Percentiles rank a stretch among this genome's conserved stretches.
These are phyloP conservation scores for Talaromyces sp. DNA, from an alignment of 2,329 filamentous ascomycete species.

Conservation along the genomic window DNA sequence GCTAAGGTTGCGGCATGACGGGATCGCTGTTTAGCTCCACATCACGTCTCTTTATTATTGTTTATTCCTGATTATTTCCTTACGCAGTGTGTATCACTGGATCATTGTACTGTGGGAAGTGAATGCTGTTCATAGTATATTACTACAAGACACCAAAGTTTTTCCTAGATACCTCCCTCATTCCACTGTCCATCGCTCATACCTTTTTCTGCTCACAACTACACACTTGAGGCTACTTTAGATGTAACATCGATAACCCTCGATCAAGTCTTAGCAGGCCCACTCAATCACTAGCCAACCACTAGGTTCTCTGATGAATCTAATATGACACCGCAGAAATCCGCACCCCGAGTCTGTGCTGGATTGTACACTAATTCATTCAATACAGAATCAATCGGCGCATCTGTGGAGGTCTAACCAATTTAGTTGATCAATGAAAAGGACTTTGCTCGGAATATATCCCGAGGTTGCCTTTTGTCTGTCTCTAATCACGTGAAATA, in stretches of 20 bases:
- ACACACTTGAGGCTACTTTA: neutral
- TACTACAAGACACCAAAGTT: no score
- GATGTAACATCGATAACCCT: neutral
- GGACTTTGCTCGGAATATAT: neutral
- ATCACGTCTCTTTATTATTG: neutral
- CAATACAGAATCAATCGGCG: neutral
- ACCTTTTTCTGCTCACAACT: neutral
- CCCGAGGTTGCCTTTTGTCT: neutral
- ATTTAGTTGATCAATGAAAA: neutral
- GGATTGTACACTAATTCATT: neutral
- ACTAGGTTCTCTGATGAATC: conserved; percentile 2
- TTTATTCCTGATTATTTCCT: neutral
- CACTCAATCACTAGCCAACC: conserved; percentile 3
- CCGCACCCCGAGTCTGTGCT: neutral
- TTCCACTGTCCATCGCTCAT: neutral
- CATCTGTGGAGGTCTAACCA: neutral
- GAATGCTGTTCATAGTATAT: neutral
- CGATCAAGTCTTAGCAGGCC: neutral
- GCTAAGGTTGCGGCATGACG: conserved; percentile 6
- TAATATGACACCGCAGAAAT: neutral
- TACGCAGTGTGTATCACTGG: neutral
- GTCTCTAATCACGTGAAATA: neutral
- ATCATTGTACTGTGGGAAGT: neutral
- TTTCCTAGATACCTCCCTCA: neutral
- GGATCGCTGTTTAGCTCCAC: conserved; percentile 7